Conservation (phyloP, 305 asterid genomes). For the Solanum chacoense region DNA sequence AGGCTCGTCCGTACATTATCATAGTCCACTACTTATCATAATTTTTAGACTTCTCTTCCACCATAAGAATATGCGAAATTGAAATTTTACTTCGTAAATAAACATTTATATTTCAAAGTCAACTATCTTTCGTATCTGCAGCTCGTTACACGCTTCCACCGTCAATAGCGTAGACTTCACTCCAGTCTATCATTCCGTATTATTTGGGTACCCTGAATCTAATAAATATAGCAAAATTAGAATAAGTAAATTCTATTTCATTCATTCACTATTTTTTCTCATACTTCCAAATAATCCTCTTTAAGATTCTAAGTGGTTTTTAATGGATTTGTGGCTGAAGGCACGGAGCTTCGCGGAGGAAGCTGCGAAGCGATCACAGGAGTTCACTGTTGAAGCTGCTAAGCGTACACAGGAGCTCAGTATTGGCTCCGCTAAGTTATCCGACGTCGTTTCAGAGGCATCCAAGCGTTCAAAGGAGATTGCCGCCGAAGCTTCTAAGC, state of each 20-base stretch:
- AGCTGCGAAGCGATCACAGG: slow-evolving; percentile 76
- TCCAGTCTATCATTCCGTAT: background rate
- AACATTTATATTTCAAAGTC: background rate
- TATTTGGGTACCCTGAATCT: background rate
- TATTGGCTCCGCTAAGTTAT: slow-evolving; percentile 47
- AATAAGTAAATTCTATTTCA: background rate
- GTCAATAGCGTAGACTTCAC: slow-evolving; percentile 6
- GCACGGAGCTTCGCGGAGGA: slow-evolving; percentile 81
- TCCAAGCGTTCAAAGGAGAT: slow-evolving; percentile 45
- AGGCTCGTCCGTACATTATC: background rate
- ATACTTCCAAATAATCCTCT: background rate
- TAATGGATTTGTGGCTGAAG: slow-evolving; percentile 80
- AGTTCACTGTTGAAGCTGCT: slow-evolving; percentile 36
- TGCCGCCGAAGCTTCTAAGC: slow-evolving; percentile 44
- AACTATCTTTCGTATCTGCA: background rate
- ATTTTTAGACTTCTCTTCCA: background rate
- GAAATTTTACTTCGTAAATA: no score
- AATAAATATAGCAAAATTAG: background rate
- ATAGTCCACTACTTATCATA: background rate
- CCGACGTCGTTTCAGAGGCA: slow-evolving; percentile 80
- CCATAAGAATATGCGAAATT: background rate
- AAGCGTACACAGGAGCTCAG: slow-evolving; percentile 12
- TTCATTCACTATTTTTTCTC: background rate
- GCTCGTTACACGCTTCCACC: background rate
- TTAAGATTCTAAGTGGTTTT: background rate